phyloP scores from a whole-genome alignment of 2,329 filamentous ascomycete genomes.

The Apiospora hydei region DNA sequence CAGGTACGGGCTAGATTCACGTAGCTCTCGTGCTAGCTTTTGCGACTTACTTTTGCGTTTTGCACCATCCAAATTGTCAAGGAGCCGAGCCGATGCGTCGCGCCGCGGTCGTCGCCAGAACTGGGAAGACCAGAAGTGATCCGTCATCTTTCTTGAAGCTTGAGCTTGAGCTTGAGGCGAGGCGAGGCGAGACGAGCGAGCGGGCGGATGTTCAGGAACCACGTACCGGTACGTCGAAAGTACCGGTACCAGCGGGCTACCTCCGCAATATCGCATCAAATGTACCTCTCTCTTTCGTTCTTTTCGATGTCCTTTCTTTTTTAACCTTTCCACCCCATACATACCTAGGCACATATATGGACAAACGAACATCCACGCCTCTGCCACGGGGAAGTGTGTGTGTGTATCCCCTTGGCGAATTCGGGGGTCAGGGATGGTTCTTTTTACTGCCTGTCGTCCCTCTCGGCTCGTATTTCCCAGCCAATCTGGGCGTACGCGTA shows the following conservation, averaged over 20 bases:
- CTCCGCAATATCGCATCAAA: slow-evolving; percentile 10
- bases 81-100: slow-evolving; percentile 10
- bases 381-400: background rate
- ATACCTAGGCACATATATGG: background rate
- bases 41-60: background rate
- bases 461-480: slow-evolving; percentile 9
- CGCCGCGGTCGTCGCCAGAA: background rate
- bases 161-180: too few relatives aligned
- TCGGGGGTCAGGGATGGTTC: background rate
- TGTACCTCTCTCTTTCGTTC: background rate
- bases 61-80: background rate
- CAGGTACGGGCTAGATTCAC: background rate
- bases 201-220: slow-evolving; percentile 11
- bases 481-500: background rate
- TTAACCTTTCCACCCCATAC: background rate
- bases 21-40: background rate
- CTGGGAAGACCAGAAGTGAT: background rate
- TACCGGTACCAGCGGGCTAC: background rate
- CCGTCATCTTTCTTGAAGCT: background rate
- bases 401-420: background rate
- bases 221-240: background rate
- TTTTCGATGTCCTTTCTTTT: background rate
- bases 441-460: background rate
- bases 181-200: background rate
- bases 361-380: slow-evolving; percentile 8